Conservation (phyloP, 257 asterid genomes). For the Solanum pennellii region DNA sequence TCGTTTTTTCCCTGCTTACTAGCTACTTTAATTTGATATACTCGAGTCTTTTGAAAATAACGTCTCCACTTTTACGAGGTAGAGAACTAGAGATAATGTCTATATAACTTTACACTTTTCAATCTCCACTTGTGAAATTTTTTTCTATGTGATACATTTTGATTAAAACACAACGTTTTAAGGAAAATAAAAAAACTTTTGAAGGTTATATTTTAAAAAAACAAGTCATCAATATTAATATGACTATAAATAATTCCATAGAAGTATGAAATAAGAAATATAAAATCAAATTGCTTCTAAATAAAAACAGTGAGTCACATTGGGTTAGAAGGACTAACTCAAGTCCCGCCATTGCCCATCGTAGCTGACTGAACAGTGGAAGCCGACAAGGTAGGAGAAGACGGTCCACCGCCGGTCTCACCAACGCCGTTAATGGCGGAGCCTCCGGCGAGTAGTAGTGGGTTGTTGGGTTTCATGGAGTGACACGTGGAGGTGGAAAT, state of each 20-base stretch:
- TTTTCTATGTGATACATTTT: not conserved
- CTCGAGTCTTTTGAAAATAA: no score
- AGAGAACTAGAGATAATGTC: not conserved
- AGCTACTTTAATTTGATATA: not conserved
- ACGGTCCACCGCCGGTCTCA: not conserved
- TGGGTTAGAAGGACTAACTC: not conserved
- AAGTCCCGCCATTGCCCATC: slow-evolving; percentile 31
- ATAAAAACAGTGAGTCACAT: not conserved
- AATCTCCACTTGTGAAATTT: not conserved
- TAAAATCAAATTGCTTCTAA: not conserved
- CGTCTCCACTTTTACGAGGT: accelerated
- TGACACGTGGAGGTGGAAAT: slow-evolving; percentile 75
- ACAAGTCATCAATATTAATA: not conserved
- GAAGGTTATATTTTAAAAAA: not conserved
- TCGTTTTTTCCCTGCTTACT: not conserved
- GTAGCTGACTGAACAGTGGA: slow-evolving; percentile 58
- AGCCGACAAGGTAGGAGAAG: slow-evolving; percentile 68
- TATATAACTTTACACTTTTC: accelerated
- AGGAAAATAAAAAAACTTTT: not conserved
- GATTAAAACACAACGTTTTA: not conserved
- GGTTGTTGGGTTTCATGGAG: slow-evolving; percentile 28
- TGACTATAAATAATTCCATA: not conserved
- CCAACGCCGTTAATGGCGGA: slow-evolving; percentile 9
- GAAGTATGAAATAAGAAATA: not conserved
- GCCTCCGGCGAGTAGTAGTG: slow-evolving; percentile 21